These are phyloP conservation scores for Candida rishiriensis DNA, from an alignment of 805 yeast species.

Conservation along the genomic window DNA sequence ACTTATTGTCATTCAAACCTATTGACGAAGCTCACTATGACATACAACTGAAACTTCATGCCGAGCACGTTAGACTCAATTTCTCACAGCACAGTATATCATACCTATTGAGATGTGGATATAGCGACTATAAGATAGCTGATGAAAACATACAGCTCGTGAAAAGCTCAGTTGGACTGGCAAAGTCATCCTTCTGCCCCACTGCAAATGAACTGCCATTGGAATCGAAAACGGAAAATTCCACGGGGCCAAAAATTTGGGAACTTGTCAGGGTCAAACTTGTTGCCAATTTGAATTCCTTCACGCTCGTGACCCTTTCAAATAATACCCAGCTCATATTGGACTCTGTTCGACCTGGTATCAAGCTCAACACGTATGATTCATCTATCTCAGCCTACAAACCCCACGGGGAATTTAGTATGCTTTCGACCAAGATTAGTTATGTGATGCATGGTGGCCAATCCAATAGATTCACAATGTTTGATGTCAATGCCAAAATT, in stretches of 20 bases:
- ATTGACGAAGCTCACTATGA: slow-evolving; percentile 1
- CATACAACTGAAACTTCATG: slow-evolving; percentile 6
- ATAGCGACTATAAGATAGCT: slow-evolving; percentile 5
- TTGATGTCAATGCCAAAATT: slow-evolving; percentile 44
- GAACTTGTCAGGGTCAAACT: slow-evolving; percentile 1
- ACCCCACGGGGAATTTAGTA: slow-evolving; percentile 34
- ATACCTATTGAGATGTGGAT: slow-evolving; percentile 8
- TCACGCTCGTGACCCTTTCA: slow-evolving; percentile 10
- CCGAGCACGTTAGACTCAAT: slow-evolving; percentile 15
- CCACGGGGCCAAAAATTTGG: background rate
- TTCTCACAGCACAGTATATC: slow-evolving; percentile 8
- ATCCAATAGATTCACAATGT: slow-evolving; percentile 35
- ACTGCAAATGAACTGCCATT: too few species aligned
- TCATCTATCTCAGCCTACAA: slow-evolving; percentile 11
- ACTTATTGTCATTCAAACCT: slow-evolving; percentile 1
- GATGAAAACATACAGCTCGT: background rate
- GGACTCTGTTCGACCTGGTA: slow-evolving; percentile 8
- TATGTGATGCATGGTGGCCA: slow-evolving; percentile 31
- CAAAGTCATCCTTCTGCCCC: too few species aligned
- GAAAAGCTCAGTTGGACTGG: too few species aligned
- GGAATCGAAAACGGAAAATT: too few species aligned
- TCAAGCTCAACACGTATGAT: slow-evolving; percentile 16
- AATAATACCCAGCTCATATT: slow-evolving; percentile 12
- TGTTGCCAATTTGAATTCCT: slow-evolving; percentile 4
- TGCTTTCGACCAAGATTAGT: slow-evolving; percentile 41